Evolutionary conservation across 140 eudicot species (phyloP).

Genomic region (Bidens hawaiensis): DNA sequence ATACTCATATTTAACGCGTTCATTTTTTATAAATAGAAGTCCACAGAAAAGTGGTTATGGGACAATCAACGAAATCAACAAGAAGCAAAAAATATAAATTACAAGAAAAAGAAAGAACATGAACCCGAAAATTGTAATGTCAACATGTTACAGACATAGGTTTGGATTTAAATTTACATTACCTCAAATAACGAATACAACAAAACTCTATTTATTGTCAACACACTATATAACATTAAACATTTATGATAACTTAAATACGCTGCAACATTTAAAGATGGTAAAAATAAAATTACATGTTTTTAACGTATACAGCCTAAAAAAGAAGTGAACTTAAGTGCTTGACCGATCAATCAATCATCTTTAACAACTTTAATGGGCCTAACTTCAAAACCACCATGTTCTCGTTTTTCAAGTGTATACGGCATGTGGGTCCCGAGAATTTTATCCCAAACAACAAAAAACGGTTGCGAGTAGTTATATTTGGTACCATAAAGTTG

Average conservation of each 20-base stretch:
- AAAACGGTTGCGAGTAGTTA: constrained; percentile 48
- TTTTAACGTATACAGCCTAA: constrained; percentile 15
- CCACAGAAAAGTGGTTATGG: not conserved
- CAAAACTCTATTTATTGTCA: constrained; percentile 9
- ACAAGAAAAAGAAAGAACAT: not conserved
- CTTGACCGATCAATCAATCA: constrained; percentile 28
- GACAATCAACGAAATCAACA: constrained; percentile 4
- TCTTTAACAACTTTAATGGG: constrained; percentile 38
- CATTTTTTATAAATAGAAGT: not conserved
- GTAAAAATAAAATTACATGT: constrained; percentile 26
- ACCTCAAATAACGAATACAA: constrained; percentile 4
- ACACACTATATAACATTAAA: constrained; percentile 23
- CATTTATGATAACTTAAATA: constrained; percentile 23
- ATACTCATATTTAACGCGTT: too few species aligned
- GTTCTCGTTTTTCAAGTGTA: constrained; percentile 37
- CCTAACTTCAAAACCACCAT: constrained; percentile 46
- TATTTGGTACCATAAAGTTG: constrained; percentile 48
- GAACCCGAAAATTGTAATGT: not conserved
- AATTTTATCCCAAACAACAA: constrained; percentile 44
- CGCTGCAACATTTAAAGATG: constrained; percentile 11
- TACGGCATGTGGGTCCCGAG: constrained; percentile 47
- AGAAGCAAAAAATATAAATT: not conserved
- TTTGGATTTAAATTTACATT: constrained; percentile 20
- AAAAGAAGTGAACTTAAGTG: constrained; percentile 13
- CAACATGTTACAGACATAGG: constrained; percentile 27